Conservation (phyloP, 768 basidiomycete genomes). For the Exsudoporus frostii region DNA sequence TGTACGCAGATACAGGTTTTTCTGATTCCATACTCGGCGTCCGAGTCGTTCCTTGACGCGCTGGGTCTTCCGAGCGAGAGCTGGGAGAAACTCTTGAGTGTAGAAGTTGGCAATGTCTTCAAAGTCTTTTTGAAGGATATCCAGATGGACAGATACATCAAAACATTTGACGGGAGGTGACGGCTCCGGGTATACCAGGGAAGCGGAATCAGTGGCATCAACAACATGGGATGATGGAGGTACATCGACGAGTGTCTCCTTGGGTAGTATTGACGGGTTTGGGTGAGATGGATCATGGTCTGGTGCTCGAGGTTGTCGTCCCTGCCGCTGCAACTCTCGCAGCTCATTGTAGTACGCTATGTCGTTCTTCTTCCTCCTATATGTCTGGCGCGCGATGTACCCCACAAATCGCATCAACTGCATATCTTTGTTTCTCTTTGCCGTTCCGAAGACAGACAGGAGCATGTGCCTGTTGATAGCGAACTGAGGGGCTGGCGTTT, state of each 20-base stretch:
- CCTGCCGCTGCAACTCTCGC: slow-evolving; percentile 25
- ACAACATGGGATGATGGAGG: not conserved
- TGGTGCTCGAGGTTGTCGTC: slow-evolving; percentile 21
- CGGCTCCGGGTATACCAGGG: slow-evolving; percentile 27
- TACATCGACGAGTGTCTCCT: not conserved
- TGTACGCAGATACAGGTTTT: slow-evolving; percentile 52
- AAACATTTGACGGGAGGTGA: slow-evolving; percentile 34
- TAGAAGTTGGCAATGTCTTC: slow-evolving; percentile 46
- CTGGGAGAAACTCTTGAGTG: slow-evolving; percentile 34
- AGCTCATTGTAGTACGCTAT: slow-evolving; percentile 41
- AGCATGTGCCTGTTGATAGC: slow-evolving; percentile 54
- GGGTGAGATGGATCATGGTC: slow-evolving; percentile 19
- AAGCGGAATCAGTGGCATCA: slow-evolving; percentile 11
- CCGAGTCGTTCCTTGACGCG: slow-evolving; percentile 75
- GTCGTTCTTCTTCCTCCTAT: slow-evolving; percentile 49
- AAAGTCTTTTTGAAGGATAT: slow-evolving; percentile 54
- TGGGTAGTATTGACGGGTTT: not conserved
- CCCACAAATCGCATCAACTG: slow-evolving; percentile 59
- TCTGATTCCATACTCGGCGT: slow-evolving; percentile 66
- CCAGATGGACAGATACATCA: slow-evolving; percentile 53
- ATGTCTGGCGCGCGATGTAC: slow-evolving; percentile 41
- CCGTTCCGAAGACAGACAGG: slow-evolving; percentile 53
- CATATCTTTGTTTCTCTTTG: slow-evolving; percentile 58
- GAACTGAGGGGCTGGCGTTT: slow-evolving; percentile 48
- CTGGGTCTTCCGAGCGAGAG: slow-evolving; percentile 50